Evolutionary conservation across 441 rosid species (phyloP).

Genomic region (Viola pubescens): DNA sequence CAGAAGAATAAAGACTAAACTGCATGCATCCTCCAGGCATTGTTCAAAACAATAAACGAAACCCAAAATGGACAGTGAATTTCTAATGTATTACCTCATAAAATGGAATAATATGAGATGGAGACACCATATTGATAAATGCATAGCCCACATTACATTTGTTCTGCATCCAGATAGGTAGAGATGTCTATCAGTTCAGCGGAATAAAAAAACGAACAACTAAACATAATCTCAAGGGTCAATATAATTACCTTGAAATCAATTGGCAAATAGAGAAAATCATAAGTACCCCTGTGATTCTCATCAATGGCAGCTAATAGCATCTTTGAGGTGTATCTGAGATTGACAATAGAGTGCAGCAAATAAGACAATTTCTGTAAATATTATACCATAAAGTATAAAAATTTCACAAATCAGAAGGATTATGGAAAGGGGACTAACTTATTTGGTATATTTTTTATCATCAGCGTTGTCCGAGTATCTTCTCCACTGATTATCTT

Average conservation of each 20-base stretch:
- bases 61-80: background rate
- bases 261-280: conserved; percentile 89
- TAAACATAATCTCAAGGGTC: background rate
- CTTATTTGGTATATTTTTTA: conserved; percentile 98
- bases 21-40: background rate
- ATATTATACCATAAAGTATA: background rate
- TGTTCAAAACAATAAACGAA: background rate
- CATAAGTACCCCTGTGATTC: conserved; percentile 70
- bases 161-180: conserved; percentile 51
- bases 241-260: conserved; percentile 73
- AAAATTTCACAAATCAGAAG: conserved; percentile 1
- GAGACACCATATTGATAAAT: conserved; percentile 90
- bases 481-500: conserved; percentile 76
- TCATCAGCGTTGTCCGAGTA: conserved; percentile 90
- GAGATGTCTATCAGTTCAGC: conserved; percentile 1
- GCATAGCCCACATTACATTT: conserved; percentile 99
- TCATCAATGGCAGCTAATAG: conserved; percentile 93
- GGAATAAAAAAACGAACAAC: background rate
- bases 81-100: conserved; percentile 47
- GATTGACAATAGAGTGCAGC: conserved; percentile 7
- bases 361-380: background rate
- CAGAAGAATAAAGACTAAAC: background rate
- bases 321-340: conserved; percentile 96
- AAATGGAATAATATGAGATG: conserved; percentile 75
- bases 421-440: conserved; percentile 27